Base-by-base conservation (phyloP, 2,329 filamentous ascomycete genomes). In the Fusarium sp. region DNA sequence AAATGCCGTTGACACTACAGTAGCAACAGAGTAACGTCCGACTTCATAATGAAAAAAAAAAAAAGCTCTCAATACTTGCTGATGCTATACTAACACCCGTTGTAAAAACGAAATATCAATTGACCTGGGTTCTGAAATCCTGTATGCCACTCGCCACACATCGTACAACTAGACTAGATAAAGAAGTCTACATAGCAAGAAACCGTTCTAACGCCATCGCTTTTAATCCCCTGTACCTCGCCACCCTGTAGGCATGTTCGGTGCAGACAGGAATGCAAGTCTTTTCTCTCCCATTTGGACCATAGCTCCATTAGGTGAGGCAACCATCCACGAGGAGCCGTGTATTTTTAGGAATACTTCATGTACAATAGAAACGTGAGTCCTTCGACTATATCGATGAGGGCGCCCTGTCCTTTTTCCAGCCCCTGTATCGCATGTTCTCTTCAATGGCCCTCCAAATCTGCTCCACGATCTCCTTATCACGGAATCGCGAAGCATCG, bases 391-490 rank as follows among this genome's bases (percentile, higher is more conserved):
- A 87, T 71, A 89, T 87, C 55, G 85, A 84, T 26, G 85, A 81
- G 5, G 91, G 91, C 15, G 91, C 90, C 12, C 88, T 89, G 77
- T 95, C 92, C 79, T 88, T 91, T 61, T 88, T 90, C 94, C 95
- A 98, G 6, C 95, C 95, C 80, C 91, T 94, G 68, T 88, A 87
- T 78, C 91, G 89, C 96, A 99, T 98, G 71, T 93, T 92, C 73
- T 88, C 88, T 86, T 98, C 96, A 72, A 99, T 93, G 9, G 90
- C 86, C 79, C 92, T 93, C 96, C 96, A 99, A 70, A 99, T 94
- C 66, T 91, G 87, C 86, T 98, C 96, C 15, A 98, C 94, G 24
- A 97, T 91, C 85, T 98, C 96, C 56, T 95, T 89, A 83, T 99
- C 96, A 76, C 95, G 88, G 91, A 95, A 98, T 18, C 88, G 85